These are phyloP conservation scores for Basipetospora chlamydospora DNA, from an alignment of 2,329 filamentous ascomycete genomes.

Conservation along the genomic window DNA sequence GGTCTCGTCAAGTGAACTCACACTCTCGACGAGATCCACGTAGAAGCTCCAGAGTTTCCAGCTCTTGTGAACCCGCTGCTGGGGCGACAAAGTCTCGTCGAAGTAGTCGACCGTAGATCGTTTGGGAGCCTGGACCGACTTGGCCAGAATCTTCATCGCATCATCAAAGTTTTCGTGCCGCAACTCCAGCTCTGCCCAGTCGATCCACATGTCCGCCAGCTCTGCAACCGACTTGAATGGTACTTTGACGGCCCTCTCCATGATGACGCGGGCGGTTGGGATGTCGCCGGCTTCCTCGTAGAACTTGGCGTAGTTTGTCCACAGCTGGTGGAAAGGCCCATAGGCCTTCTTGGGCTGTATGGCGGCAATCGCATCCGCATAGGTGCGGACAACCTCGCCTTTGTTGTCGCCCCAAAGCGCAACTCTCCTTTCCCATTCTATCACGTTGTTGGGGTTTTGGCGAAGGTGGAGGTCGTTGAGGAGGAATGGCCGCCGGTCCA, in stretches of 20 bases:
- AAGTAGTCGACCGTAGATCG: constrained; percentile 98
- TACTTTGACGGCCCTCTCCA: constrained; percentile 96
- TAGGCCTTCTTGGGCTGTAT: constrained; percentile 90
- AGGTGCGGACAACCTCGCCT: constrained; percentile 80
- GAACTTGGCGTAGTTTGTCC: constrained; percentile 94
- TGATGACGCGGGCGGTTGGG: constrained; percentile 73
- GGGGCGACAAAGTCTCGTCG: constrained; percentile 82
- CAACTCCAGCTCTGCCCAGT: constrained; percentile 97
- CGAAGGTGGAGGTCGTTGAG: constrained; percentile 90
- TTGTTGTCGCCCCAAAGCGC: constrained; percentile 91
- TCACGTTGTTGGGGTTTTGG: constrained; percentile 91
- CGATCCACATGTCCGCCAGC: constrained; percentile 95
- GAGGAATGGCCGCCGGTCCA: constrained; percentile 91
- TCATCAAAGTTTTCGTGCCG: constrained; percentile 92
- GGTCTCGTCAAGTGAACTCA: constrained; percentile 80
- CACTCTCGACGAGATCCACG: constrained; percentile 91
- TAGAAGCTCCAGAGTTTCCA: constrained; percentile 99
- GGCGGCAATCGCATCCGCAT: constrained; percentile 83
- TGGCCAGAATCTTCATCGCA: constrained; percentile 90
- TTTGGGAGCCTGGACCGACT: constrained; percentile 93
- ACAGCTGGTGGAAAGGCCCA: constrained; percentile 86
- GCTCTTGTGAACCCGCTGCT: constrained; percentile 95
- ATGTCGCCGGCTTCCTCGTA: constrained; percentile 83
- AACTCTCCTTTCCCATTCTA: constrained; percentile 96
- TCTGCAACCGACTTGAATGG: constrained; percentile 97